Conservation (phyloP, 2,329 filamentous ascomycete species). For the Bipolaris bicolor region DNA sequence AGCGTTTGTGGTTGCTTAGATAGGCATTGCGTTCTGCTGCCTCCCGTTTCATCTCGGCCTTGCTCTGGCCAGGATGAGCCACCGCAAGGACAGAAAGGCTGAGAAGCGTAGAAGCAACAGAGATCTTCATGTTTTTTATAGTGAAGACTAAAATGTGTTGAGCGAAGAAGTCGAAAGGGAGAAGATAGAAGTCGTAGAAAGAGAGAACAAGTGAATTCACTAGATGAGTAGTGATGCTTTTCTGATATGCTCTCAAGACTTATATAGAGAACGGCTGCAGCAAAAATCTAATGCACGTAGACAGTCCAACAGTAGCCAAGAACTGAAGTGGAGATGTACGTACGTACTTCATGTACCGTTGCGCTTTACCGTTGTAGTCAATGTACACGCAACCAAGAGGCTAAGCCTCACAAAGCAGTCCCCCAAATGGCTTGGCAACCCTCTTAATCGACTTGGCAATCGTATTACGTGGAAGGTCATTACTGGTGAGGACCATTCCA, state of each 20-base stretch:
- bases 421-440: neutral
- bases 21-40: neutral
- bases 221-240: neutral
- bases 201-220: neutral
- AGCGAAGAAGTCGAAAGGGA: neutral
- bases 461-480: neutral
- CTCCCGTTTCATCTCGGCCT: constrained; percentile 7
- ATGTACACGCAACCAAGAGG: neutral
- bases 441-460: neutral
- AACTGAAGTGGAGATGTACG: no score
- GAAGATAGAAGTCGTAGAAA: neutral
- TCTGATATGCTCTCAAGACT: neutral
- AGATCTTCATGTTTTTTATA: neutral
- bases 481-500: neutral
- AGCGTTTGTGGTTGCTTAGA: neutral
- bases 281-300: no score
- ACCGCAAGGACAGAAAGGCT: neutral
- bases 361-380: neutral
- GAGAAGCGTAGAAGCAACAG: neutral
- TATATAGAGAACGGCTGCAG: neutral
- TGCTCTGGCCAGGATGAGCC: neutral
- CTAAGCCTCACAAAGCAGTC: neutral
- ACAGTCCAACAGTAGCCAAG: no score
- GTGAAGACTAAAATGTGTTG: neutral
- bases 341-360: no score